These are phyloP conservation scores for Thuidium tamariscinum DNA, from an alignment of 225 moss, liverwort and hornwort species.

Conservation along the genomic window DNA sequence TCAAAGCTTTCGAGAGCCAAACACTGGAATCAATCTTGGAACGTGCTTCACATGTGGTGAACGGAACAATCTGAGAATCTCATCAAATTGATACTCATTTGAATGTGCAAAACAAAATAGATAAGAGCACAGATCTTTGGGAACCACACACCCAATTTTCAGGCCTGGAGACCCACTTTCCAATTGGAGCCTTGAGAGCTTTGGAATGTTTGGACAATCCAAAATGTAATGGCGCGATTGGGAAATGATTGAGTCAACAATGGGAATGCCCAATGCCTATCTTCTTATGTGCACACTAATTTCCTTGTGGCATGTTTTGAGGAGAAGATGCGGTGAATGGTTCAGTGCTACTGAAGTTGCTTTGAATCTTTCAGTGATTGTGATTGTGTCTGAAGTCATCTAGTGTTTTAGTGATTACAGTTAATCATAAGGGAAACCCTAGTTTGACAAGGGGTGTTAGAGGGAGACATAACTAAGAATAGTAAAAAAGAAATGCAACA, in stretches of 20 bases:
- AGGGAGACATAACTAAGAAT: too few species aligned
- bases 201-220: background rate
- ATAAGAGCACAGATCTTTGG: background rate
- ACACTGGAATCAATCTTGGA: background rate
- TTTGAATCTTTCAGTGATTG: too few species aligned
- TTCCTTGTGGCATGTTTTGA: background rate
- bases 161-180: background rate
- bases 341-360: background rate
- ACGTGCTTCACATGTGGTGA: background rate
- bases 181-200: background rate
- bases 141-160: background rate
- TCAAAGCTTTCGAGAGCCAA: background rate
- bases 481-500: too few species aligned
- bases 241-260: background rate
- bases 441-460: too few species aligned
- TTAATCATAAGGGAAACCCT: too few species aligned
- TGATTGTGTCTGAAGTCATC: too few species aligned
- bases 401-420: too few species aligned
- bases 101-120: background rate
- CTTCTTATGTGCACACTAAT: background rate
- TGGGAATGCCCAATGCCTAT: background rate
- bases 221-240: background rate
- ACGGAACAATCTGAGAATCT: background rate
- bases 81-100: background rate
- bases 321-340: too few species aligned